These are phyloP conservation scores for Choiromyces venosus DNA, from an alignment of 495 filamentous ascomycete species.

Conservation along the genomic window DNA sequence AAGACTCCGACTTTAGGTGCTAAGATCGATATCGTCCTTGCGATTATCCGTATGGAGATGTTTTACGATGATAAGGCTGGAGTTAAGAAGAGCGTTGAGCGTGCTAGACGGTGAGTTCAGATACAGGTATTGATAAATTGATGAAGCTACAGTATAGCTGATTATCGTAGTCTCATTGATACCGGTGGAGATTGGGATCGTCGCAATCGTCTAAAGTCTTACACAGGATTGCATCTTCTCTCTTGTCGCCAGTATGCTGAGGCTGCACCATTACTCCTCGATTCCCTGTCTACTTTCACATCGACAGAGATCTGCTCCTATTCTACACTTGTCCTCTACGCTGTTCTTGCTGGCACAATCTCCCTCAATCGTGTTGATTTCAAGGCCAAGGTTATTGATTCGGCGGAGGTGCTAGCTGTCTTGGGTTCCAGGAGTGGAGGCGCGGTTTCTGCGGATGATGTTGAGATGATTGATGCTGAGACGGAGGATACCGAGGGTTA, in stretches of 20 bases:
- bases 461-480: slow-evolving; percentile 66
- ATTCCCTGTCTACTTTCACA: slow-evolving; percentile 96
- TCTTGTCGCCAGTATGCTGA: slow-evolving; percentile 83
- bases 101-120: slow-evolving; percentile 56
- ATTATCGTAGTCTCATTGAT: slow-evolving; percentile 62
- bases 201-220: slow-evolving; percentile 94
- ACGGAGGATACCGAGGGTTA: slow-evolving; percentile 63
- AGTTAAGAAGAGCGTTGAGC: slow-evolving; percentile 88
- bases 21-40: slow-evolving; percentile 93
- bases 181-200: slow-evolving; percentile 97
- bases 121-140: not conserved
- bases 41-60: slow-evolving; percentile 88
- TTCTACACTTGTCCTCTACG: slow-evolving; percentile 87
- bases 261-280: slow-evolving; percentile 87
- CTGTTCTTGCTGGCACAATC: slow-evolving; percentile 87
- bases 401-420: slow-evolving; percentile 94
- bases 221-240: slow-evolving; percentile 89
- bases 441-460: slow-evolving; percentile 59
- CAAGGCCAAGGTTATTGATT: slow-evolving; percentile 96
- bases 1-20: slow-evolving; percentile 91
- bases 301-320: slow-evolving; percentile 97
- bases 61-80: slow-evolving; percentile 89
- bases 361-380: slow-evolving; percentile 96
- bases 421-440: slow-evolving; percentile 80
- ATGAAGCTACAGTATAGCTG: slow-evolving; percentile 5